Conservation (phyloP, 2,329 filamentous ascomycete genomes). For the Colletotrichum euphorbiae region DNA sequence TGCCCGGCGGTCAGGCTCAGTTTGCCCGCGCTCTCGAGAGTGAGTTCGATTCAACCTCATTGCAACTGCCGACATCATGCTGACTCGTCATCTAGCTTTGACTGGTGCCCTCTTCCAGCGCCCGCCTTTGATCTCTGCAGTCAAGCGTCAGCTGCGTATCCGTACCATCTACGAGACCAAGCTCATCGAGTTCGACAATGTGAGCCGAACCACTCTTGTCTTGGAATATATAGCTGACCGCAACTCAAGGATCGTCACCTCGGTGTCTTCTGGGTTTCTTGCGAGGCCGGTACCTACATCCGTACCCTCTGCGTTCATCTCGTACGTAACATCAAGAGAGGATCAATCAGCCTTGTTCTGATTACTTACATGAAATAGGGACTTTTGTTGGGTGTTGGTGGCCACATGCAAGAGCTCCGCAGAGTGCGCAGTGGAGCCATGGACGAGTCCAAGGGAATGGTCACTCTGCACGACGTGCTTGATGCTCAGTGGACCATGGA, state of each 20-base stretch:
- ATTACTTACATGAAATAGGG: slow-evolving; percentile 54
- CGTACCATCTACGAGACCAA: slow-evolving; percentile 98
- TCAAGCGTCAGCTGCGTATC: slow-evolving; percentile 98
- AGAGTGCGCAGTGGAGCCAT: slow-evolving; percentile 95
- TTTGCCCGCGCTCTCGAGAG: slow-evolving; percentile 93
- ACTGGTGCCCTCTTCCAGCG: slow-evolving; percentile 98
- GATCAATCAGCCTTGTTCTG: slow-evolving; percentile 20
- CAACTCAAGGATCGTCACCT: slow-evolving; percentile 79
- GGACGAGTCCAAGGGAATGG: slow-evolving; percentile 89
- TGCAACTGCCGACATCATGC: slow-evolving; percentile 13
- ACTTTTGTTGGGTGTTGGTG: slow-evolving; percentile 81
- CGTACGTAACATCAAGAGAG: slow-evolving; percentile 56
- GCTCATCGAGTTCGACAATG: slow-evolving; percentile 95
- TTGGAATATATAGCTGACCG: slow-evolving; percentile 22
- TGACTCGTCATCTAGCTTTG: slow-evolving; percentile 60
- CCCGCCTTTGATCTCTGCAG: slow-evolving; percentile 95
- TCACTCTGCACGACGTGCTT: slow-evolving; percentile 94
- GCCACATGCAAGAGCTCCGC: slow-evolving; percentile 97
- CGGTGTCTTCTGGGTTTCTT: slow-evolving; percentile 99
- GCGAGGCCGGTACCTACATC: slow-evolving; percentile 98
- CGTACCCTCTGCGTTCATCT: slow-evolving; percentile 97
- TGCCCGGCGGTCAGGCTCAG: slow-evolving; percentile 92
- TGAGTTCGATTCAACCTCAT: slow-evolving; percentile 22
- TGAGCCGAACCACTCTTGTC: slow-evolving; percentile 18
- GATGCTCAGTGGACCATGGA: slow-evolving; percentile 97